Evolutionary conservation across 805 yeast genomes (phyloP).

Genomic region (Schwanniomyces occidentalis): DNA sequence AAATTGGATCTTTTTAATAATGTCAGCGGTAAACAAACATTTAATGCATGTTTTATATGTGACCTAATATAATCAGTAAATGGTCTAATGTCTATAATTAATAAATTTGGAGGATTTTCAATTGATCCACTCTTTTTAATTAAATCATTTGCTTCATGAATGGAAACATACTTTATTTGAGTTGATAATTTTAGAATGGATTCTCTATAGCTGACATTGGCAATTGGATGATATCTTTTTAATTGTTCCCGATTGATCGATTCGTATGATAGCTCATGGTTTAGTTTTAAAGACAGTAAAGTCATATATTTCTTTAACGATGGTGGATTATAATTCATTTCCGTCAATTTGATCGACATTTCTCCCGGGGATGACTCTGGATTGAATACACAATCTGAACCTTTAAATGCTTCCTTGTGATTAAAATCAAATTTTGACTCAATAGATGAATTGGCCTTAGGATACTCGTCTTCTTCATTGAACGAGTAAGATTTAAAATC

Average conservation of each 20-base stretch:
- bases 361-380: conserved; percentile 7
- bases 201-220: conserved; percentile 11
- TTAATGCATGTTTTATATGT: conserved; percentile 63
- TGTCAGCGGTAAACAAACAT: conserved; percentile 89
- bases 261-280: conserved; percentile 15
- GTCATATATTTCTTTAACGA: conserved; percentile 19
- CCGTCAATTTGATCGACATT: no score
- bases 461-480: conserved; percentile 9
- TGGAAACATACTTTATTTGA: conserved; percentile 17
- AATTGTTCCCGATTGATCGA: conserved; percentile 21
- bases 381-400: background rate
- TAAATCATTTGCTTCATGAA: conserved; percentile 14
- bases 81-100: conserved; percentile 80
- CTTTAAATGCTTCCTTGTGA: background rate
- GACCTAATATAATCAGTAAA: conserved; percentile 66
- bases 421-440: conserved; percentile 19
- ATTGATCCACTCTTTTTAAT: conserved; percentile 7
- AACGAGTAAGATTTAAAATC: conserved; percentile 5
- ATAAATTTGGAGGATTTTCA: conserved; percentile 10
- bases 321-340: conserved; percentile 9
- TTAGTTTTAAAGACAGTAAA: conserved; percentile 18
- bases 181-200: conserved; percentile 22
- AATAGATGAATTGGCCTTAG: conserved; percentile 18
- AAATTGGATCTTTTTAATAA: conserved; percentile 74
- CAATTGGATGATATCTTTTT: conserved; percentile 22